phyloP scores from a whole-genome alignment of 257 asterid species.

The Solanum arcanum region DNA sequence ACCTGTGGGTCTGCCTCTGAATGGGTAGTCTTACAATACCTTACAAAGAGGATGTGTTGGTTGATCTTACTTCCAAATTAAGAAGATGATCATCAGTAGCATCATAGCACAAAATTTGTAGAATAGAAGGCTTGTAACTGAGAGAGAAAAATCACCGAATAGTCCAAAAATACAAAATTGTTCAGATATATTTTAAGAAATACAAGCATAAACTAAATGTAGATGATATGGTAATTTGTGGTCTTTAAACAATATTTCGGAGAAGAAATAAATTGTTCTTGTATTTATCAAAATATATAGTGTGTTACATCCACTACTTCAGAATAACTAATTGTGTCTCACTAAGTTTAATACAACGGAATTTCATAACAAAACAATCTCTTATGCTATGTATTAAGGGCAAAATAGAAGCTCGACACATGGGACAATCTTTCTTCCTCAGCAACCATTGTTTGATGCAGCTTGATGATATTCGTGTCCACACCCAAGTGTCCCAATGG shows the following conservation, averaged over 20 bases:
- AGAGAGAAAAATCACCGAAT: not conserved
- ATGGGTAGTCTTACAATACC: too few species aligned
- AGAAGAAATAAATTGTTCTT: not conserved
- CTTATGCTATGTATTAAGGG: too few species aligned
- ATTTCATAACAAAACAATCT: too few species aligned
- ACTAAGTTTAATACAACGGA: too few species aligned
- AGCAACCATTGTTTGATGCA: conserved; percentile 2
- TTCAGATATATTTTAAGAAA: too few species aligned
- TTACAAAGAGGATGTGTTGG: too few species aligned
- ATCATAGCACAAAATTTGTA: not conserved
- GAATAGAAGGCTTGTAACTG: not conserved
- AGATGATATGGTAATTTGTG: not conserved
- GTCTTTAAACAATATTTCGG: not conserved
- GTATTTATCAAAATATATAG: too few species aligned
- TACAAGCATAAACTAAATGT: too few species aligned
- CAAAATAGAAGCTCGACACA: not conserved
- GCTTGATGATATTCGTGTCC: not conserved
- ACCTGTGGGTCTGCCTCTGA: too few species aligned
- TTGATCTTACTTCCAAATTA: too few species aligned
- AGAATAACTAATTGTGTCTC: too few species aligned
- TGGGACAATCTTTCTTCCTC: not conserved
- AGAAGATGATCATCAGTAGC: not conserved
- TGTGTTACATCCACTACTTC: not conserved
- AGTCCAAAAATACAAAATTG: not conserved
- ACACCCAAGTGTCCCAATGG: not conserved